Conservation (phyloP, 1,284 basidiomycete species). For the Ceratobasidium papillatum region DNA sequence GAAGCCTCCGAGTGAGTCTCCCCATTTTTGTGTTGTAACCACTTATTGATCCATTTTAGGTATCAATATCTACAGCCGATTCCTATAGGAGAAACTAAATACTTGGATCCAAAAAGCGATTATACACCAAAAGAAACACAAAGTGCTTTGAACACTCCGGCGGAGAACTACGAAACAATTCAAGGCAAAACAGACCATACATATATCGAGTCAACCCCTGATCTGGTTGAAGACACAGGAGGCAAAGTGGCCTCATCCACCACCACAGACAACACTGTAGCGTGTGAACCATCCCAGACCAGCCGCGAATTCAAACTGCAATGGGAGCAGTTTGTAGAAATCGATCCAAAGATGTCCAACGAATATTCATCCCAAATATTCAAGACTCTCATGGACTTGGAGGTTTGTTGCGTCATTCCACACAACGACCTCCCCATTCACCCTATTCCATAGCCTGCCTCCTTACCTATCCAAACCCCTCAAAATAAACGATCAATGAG, state of each 20-base stretch:
- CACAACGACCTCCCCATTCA: background rate
- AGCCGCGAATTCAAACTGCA: background rate
- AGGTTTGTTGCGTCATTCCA: background rate
- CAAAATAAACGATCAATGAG: background rate
- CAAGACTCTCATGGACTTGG: background rate
- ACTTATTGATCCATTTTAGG: background rate
- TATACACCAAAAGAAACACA: no score
- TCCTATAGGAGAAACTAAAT: no score
- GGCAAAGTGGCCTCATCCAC: background rate
- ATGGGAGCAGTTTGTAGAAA: slow-evolving; percentile 12
- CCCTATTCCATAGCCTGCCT: background rate
- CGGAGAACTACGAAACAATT: no score
- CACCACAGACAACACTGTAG: no score
- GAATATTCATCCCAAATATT: slow-evolving; percentile 1
- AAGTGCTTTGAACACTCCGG: no score
- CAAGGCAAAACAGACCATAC: no score
- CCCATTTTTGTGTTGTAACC: background rate
- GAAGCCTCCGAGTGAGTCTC: background rate
- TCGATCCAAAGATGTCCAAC: background rate
- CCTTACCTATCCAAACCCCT: background rate
- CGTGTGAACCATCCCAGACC: background rate
- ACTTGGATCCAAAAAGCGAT: no score
- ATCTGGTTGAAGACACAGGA: no score
- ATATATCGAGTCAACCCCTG: no score
- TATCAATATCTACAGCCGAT: background rate